Conservation (phyloP, 1,139 yeast genomes). For the Diutina rugosa region DNA sequence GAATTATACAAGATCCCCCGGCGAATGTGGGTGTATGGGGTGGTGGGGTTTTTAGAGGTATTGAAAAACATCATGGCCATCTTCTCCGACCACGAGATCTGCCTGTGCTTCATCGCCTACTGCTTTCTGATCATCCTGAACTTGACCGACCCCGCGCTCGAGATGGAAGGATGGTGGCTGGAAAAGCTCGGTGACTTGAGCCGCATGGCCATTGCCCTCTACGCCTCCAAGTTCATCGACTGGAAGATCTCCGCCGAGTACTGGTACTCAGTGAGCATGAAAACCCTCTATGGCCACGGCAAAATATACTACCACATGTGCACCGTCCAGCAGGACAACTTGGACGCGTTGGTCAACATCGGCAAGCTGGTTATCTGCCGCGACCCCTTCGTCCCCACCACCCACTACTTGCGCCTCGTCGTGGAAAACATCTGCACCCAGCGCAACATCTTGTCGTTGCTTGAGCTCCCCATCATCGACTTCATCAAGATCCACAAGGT, state of each 20-base stretch:
- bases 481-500: constrained; percentile 56
- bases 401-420: constrained; percentile 60
- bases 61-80: constrained; percentile 57
- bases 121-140: constrained; percentile 40
- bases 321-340: constrained; percentile 68
- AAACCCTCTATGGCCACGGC: constrained; percentile 65
- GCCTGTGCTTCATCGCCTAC: constrained; percentile 34
- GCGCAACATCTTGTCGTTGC: constrained; percentile 44
- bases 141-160: constrained; percentile 37
- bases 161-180: constrained; percentile 64
- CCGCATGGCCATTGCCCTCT: constrained; percentile 73
- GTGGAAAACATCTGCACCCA: constrained; percentile 70
- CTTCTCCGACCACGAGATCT: constrained; percentile 36
- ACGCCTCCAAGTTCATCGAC: constrained; percentile 64
- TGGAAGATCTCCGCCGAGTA: constrained; percentile 71
- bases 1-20: constrained; percentile 66
- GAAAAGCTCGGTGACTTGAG: constrained; percentile 71
- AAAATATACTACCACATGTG: constrained; percentile 74
- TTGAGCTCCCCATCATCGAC: constrained; percentile 51
- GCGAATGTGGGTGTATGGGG: constrained; percentile 75
- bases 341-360: constrained; percentile 66
- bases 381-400: constrained; percentile 75
- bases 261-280: constrained; percentile 65
- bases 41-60: constrained; percentile 68
- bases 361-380: constrained; percentile 70